Conservation (phyloP, 2,329 filamentous ascomycete species). For the Xylaria sp. region DNA sequence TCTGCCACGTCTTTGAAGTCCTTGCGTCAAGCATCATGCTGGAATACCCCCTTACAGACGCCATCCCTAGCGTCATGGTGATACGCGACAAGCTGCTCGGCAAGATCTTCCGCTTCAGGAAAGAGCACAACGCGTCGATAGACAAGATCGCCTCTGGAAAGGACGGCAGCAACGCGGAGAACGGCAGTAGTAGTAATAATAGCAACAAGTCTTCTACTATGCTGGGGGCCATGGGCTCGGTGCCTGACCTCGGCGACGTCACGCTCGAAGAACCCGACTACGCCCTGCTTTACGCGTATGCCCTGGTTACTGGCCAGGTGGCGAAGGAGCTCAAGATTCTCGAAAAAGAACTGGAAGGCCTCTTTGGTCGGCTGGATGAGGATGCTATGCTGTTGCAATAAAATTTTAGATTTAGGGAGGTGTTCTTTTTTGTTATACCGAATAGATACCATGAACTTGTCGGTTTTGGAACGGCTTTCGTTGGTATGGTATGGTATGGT, state of each 20-base stretch:
- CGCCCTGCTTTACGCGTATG: slow-evolving; percentile 91
- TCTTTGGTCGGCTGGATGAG: slow-evolving; percentile 68
- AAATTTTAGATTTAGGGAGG: slow-evolving; percentile 26
- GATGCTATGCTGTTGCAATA: slow-evolving; percentile 63
- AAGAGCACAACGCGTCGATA: slow-evolving; percentile 59
- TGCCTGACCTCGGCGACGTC: slow-evolving; percentile 42
- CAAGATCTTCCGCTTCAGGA: slow-evolving; percentile 86
- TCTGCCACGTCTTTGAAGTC: slow-evolving; percentile 86
- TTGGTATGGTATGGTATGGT: no score
- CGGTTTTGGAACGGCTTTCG: background rate
- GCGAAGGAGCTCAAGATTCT: slow-evolving; percentile 68
- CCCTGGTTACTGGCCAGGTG: slow-evolving; percentile 69
- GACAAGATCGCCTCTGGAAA: slow-evolving; percentile 42
- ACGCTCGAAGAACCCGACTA: slow-evolving; percentile 78
- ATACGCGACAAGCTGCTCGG: slow-evolving; percentile 82
- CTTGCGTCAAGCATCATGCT: slow-evolving; percentile 92
- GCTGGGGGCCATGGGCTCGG: slow-evolving; percentile 30
- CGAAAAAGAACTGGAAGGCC: slow-evolving; percentile 63
- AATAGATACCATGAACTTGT: no score
- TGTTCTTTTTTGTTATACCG: background rate
- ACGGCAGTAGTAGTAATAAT: slow-evolving; percentile 15
- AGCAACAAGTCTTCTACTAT: slow-evolving; percentile 4
- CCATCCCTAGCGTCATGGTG: slow-evolving; percentile 80
- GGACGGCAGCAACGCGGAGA: background rate
- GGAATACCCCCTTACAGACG: slow-evolving; percentile 90